Percentiles rank a stretch among this genome's conserved stretches.
phyloP scores from a whole-genome alignment of 2,329 filamentous ascomycete genomes.

The Penicillium hordei region DNA sequence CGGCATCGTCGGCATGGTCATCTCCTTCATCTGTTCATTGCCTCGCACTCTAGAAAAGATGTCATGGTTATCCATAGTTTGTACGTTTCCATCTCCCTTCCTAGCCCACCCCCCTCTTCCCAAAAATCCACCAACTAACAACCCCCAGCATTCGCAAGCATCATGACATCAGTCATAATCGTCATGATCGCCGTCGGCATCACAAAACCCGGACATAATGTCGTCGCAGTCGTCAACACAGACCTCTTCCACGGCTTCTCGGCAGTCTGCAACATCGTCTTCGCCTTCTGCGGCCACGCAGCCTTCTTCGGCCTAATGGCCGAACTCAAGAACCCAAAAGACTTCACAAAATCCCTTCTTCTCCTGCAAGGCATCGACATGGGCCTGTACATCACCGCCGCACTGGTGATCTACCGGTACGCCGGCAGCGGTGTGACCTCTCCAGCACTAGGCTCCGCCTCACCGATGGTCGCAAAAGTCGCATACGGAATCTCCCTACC shows the following conservation, averaged over 20 bases:
- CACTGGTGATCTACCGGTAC: constrained; percentile 67
- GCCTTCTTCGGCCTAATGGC: constrained; percentile 67
- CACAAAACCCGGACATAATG: constrained; percentile 40
- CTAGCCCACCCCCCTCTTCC: neutral
- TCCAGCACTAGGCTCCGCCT: constrained; percentile 66
- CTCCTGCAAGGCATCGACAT: constrained; percentile 61
- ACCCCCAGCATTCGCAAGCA: constrained; percentile 59
- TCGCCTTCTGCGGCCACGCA: constrained; percentile 69
- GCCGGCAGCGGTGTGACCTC: constrained; percentile 61
- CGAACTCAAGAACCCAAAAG: constrained; percentile 61
- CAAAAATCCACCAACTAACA: neutral
- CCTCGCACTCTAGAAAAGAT: constrained; percentile 64
- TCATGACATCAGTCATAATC: constrained; percentile 62
- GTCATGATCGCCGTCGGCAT: constrained; percentile 67
- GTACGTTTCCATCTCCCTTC: constrained; percentile 15
- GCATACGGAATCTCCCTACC: constrained; percentile 69
- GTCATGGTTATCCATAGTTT: constrained; percentile 62
- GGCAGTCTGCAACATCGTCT: constrained; percentile 66
- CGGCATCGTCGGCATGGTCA: constrained; percentile 57
- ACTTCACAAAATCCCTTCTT: constrained; percentile 63
- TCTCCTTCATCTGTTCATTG: constrained; percentile 61
- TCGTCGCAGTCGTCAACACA: constrained; percentile 43
- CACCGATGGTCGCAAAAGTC: constrained; percentile 57
- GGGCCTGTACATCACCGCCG: constrained; percentile 63
- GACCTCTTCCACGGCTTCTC: constrained; percentile 58